Evolutionary conservation across 148 eudicot species (phyloP).

Genomic region (Fagopyrum tataricum): DNA sequence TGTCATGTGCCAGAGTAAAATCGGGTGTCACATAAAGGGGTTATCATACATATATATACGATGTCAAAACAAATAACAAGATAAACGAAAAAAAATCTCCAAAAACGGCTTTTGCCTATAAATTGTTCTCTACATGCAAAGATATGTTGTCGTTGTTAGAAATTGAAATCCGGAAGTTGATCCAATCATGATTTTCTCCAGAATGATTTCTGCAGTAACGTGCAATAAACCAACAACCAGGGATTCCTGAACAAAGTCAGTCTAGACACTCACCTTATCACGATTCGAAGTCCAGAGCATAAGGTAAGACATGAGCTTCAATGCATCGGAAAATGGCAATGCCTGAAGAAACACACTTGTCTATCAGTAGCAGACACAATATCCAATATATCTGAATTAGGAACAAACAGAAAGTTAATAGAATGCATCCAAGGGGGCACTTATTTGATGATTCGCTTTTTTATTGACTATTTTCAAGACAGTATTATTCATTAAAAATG

Average conservation of each 20-base stretch:
- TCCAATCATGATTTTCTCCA: neutral
- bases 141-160: too few species aligned
- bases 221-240: neutral
- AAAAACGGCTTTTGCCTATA: too few species aligned
- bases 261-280: conserved; percentile 56
- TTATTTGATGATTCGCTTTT: neutral
- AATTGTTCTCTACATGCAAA: too few species aligned
- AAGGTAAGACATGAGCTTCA: conserved; percentile 77
- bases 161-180: neutral
- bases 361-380: neutral
- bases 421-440: neutral
- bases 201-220: neutral
- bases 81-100: too few species aligned
- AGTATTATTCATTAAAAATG: neutral
- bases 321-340: conserved; percentile 88
- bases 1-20: too few species aligned
- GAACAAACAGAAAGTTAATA: neutral
- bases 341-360: conserved; percentile 47
- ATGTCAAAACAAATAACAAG: too few species aligned
- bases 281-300: conserved; percentile 60
- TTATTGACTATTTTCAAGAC: neutral
- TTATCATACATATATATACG: too few species aligned
- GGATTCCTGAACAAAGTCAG: conserved; percentile 24
- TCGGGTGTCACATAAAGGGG: too few species aligned
- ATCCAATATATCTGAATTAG: neutral